phyloP scores from a whole-genome alignment of 1,284 basidiomycete genomes.

The Microbotryum violaceum region DNA sequence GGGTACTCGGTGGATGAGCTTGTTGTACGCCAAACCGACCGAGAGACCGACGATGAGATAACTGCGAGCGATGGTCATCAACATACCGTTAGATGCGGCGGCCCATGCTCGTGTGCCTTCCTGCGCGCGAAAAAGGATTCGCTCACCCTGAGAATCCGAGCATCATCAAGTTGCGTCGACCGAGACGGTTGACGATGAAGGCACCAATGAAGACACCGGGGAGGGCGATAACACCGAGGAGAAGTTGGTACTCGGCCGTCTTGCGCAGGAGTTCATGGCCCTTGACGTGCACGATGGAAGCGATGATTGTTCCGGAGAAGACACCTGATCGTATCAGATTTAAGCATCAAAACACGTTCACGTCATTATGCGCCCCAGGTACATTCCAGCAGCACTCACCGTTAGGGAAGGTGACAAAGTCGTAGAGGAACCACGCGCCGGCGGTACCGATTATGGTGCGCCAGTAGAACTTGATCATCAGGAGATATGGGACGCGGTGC shows the following conservation, averaged over 20 bases:
- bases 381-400: conserved; percentile 40
- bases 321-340: not conserved
- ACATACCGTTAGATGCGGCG: too few relatives aligned
- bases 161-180: conserved; percentile 46
- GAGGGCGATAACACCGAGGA: conserved; percentile 59
- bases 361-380: too few relatives aligned
- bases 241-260: conserved; percentile 59
- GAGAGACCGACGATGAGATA: conserved; percentile 64
- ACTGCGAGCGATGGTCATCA: not conserved
- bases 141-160: conserved; percentile 57
- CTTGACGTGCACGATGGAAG: conserved; percentile 26
- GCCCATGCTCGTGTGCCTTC: too few relatives aligned
- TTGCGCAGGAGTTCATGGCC: conserved; percentile 14
- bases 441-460: conserved; percentile 55
- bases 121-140: too few relatives aligned
- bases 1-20: conserved; percentile 49
- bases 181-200: conserved; percentile 54
- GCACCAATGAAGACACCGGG: conserved; percentile 61
- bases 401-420: conserved; percentile 67
- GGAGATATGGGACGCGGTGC: conserved; percentile 54
- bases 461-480: conserved; percentile 63
- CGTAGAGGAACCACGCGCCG: conserved; percentile 69
- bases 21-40: conserved; percentile 60
- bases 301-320: conserved; percentile 22
- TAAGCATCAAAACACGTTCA: not conserved